Percentiles rank a stretch among this genome's conserved stretches.
Conservation (phyloP, 1,139 yeast genomes). For the Lizanozyma gosingica region DNA sequence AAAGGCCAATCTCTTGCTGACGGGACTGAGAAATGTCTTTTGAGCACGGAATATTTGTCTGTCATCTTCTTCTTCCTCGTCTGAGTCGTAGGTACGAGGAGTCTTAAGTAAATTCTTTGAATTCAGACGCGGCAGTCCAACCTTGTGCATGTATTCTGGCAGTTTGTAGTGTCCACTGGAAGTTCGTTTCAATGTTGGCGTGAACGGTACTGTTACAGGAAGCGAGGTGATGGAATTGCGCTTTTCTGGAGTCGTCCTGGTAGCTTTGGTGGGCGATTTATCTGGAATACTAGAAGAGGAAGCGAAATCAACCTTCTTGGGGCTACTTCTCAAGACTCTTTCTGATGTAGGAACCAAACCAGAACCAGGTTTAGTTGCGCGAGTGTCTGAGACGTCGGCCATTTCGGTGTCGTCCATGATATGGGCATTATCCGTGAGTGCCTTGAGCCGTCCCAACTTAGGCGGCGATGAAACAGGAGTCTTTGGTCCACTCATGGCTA, state of each 20-base stretch:
- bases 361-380: not conserved
- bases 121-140: conserved; percentile 7
- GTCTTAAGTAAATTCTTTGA: conserved; percentile 7
- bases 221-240: not conserved
- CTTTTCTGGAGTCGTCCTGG: not conserved
- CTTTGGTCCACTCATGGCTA: not conserved
- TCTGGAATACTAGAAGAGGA: not conserved
- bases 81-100: conserved; percentile 10
- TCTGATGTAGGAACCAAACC: not conserved
- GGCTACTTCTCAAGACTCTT: not conserved
- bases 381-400: not conserved
- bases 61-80: conserved; percentile 4
- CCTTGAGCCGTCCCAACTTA: not conserved
- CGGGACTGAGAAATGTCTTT: conserved; percentile 10
- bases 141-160: conserved; percentile 8
- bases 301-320: not conserved
- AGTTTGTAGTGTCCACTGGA: conserved; percentile 7
- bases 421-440: not conserved
- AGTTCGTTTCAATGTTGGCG: conserved; percentile 10
- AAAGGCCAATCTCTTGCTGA: conserved; percentile 8
- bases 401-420: not conserved
- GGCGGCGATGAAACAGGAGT: not conserved
- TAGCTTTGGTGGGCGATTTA: not conserved
- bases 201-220: conserved; percentile 6
- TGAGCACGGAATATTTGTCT: conserved; percentile 6